These are phyloP conservation scores for Populus tomentosa DNA, from an alignment of 441 rosid genomes.

Conservation along the genomic window DNA sequence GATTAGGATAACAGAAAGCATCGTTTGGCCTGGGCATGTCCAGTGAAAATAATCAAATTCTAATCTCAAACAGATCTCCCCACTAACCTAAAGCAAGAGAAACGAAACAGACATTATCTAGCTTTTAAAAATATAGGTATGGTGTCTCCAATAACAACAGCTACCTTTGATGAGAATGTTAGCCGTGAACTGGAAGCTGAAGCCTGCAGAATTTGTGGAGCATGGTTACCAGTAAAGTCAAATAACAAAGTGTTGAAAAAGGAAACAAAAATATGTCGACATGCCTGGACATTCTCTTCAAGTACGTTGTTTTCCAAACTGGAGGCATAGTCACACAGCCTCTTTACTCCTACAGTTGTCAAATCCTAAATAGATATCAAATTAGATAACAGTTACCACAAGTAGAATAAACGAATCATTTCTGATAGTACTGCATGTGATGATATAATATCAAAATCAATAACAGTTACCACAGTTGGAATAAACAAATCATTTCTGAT, in stretches of 20 bases:
- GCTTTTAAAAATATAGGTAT: background rate
- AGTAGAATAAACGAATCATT: background rate
- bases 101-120: background rate
- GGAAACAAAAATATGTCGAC: conserved; percentile 4
- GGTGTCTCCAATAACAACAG: background rate
- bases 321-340: conserved; percentile 41
- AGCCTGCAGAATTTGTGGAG: conserved; percentile 44
- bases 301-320: conserved; percentile 32
- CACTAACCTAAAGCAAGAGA: background rate
- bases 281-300: conserved; percentile 51
- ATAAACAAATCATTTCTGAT: background rate
- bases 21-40: background rate
- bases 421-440: background rate
- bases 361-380: conserved; percentile 37
- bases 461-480: conserved; percentile 14
- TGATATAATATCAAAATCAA: background rate
- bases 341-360: conserved; percentile 53
- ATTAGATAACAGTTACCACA: conserved; percentile 16
- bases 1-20: background rate
- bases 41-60: background rate
- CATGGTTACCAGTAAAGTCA: background rate
- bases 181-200: conserved; percentile 41
- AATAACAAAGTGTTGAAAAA: background rate
- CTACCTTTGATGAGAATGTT: conserved; percentile 61
- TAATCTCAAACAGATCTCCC: background rate